phyloP scores from a whole-genome alignment of 164 flowering plant species.

The Pachysandra terminalis region DNA sequence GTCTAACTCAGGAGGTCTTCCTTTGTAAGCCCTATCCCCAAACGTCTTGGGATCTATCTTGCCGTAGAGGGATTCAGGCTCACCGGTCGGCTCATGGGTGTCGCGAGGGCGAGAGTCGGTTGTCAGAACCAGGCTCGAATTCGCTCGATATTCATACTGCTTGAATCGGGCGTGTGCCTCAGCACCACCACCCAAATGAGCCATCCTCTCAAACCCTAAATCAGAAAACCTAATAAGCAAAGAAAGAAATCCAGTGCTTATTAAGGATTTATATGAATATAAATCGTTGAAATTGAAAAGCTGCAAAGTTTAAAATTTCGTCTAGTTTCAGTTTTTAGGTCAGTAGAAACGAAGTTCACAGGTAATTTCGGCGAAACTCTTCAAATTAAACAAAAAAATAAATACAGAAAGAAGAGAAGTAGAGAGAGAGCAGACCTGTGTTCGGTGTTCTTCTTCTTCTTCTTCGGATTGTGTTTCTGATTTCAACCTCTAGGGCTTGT shows the following conservation, averaged over 20 bases:
- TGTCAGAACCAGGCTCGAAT: slow-evolving; percentile 89
- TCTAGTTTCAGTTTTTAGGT: no score
- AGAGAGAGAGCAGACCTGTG: no score
- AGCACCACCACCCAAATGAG: slow-evolving; percentile 90
- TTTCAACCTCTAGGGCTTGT: no score
- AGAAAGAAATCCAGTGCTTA: not conserved
- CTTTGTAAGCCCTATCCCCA: slow-evolving; percentile 72
- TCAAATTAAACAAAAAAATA: no score
- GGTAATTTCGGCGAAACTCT: no score
- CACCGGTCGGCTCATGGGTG: slow-evolving; percentile 96
- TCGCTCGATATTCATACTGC: slow-evolving; percentile 93
- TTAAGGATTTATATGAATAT: no score
- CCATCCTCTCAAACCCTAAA: slow-evolving; percentile 32
- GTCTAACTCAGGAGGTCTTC: slow-evolving; percentile 76
- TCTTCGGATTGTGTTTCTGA: no score
- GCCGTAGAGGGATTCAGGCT: slow-evolving; percentile 91
- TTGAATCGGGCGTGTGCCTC: slow-evolving; percentile 96
- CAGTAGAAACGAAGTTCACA: no score
- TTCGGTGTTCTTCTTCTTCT: no score
- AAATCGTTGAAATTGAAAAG: no score
- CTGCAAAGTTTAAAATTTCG: no score
- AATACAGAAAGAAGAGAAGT: no score
- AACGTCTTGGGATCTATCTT: slow-evolving; percentile 84
- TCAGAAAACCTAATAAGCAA: not conserved
- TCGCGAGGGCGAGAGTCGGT: slow-evolving; percentile 96